Conservation (phyloP, 495 filamentous ascomycete species). For the Saxispiralis lemnorum region DNA sequence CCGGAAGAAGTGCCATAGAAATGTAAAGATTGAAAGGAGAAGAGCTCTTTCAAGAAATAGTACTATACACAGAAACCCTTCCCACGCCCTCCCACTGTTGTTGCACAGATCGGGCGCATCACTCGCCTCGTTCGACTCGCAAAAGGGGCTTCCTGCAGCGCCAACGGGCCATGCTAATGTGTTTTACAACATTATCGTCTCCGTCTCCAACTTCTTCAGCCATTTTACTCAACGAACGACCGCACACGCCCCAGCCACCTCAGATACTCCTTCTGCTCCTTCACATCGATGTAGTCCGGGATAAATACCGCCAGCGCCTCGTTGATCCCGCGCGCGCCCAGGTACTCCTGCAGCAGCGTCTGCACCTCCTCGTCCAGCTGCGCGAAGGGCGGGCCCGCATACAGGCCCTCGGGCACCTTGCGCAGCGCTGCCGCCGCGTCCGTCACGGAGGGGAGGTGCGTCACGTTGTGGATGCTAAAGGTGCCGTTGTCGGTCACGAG, state of each 20-base stretch:
- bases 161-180: too few species aligned
- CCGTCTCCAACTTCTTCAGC: too few species aligned
- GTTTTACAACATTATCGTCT: too few species aligned
- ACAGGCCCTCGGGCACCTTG: constrained; percentile 28
- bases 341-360: constrained; percentile 74
- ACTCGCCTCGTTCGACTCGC: too few species aligned
- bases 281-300: constrained; percentile 91
- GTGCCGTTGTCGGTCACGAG: constrained; percentile 70
- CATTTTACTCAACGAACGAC: constrained; percentile 16
- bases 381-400: constrained; percentile 81
- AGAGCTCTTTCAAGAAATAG: too few species aligned
- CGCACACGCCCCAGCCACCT: constrained; percentile 49
- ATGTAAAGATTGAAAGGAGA: too few species aligned
- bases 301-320: constrained; percentile 74
- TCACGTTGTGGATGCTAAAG: constrained; percentile 80
- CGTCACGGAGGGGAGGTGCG: constrained; percentile 59
- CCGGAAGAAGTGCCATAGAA: too few species aligned
- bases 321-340: constrained; percentile 87
- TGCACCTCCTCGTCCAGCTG: constrained; percentile 94
- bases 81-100: too few species aligned
- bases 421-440: constrained; percentile 38
- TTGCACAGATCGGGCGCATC: too few species aligned
- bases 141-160: too few species aligned
- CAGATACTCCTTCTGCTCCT: constrained; percentile 97
- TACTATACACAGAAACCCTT: too few species aligned